These are phyloP conservation scores for Bassia scoparia DNA, from an alignment of 148 eudicot species.

Conservation along the genomic window DNA sequence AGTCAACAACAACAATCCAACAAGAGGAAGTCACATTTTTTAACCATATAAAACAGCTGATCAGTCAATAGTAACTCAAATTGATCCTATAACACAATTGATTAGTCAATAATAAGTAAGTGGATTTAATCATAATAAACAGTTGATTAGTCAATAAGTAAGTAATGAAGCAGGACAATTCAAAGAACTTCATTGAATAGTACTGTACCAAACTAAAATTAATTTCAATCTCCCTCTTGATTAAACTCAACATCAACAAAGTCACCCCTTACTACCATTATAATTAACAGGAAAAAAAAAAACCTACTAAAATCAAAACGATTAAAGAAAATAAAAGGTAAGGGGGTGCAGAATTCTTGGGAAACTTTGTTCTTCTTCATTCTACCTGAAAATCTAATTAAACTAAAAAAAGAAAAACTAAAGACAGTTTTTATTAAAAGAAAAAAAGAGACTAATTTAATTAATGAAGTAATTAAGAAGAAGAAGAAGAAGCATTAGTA, in stretches of 20 bases:
- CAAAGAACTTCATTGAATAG: too few species aligned
- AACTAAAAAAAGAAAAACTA: slow-evolving; percentile 12
- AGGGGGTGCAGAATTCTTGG: neutral
- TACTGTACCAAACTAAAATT: neutral
- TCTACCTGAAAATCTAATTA: neutral
- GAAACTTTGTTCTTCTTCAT: neutral
- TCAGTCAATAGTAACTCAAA: neutral
- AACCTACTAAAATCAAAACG: neutral
- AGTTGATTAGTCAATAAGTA: neutral
- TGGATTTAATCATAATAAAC: neutral
- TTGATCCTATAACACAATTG: neutral
- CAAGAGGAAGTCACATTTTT: neutral
- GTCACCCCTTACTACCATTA: slow-evolving; percentile 11
- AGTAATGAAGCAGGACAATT: neutral
- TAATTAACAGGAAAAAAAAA: slow-evolving; percentile 9
- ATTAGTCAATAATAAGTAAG: neutral
- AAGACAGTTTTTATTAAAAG: neutral
- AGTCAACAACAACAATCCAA: neutral
- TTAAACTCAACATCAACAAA: slow-evolving; percentile 19
- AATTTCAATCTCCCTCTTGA: slow-evolving; percentile 22
- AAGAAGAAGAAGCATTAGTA: slow-evolving; percentile 25
- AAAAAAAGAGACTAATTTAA: slow-evolving; percentile 2
- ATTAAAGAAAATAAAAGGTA: neutral
- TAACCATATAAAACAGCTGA: neutral
- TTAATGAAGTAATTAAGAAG: slow-evolving; percentile 21